These are phyloP conservation scores for Baorangia bicolor DNA, from an alignment of 768 basidiomycete genomes.

Conservation along the genomic window DNA sequence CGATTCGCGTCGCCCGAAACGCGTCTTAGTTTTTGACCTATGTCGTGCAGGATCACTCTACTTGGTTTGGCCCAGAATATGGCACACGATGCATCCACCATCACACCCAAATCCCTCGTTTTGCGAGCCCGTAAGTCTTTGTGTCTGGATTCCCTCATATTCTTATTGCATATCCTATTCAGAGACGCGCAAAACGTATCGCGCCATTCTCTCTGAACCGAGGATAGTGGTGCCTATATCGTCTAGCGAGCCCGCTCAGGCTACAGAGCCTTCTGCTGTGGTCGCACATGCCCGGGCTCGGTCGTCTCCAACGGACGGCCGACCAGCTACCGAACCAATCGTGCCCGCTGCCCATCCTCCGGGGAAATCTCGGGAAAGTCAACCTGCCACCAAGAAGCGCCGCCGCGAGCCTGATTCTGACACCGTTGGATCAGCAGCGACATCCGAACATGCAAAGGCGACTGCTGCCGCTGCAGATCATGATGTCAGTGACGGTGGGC, in stretches of 20 bases:
- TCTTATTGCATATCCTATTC: not conserved
- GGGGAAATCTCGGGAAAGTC: not conserved
- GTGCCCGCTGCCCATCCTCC: not conserved
- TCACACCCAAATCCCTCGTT: constrained; percentile 62
- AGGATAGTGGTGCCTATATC: constrained; percentile 53
- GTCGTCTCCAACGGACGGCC: not conserved
- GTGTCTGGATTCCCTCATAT: not conserved
- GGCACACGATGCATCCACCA: constrained; percentile 61
- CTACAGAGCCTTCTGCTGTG: not conserved
- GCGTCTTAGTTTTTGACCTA: not conserved
- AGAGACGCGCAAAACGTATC: constrained; percentile 83
- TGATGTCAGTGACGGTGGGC: no score
- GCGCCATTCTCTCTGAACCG: constrained; percentile 77
- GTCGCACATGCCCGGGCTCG: not conserved
- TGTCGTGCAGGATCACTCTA: constrained; percentile 53
- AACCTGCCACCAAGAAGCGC: constrained; percentile 20
- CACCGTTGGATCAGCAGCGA: not conserved
- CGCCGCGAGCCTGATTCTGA: constrained; percentile 17
- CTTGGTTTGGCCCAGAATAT: constrained; percentile 68
- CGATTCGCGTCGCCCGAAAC: not conserved
- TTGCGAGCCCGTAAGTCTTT: constrained; percentile 66
- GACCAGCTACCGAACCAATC: not conserved
- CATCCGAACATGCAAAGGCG: not conserved
- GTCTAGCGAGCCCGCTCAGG: not conserved
- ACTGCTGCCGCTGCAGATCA: no score